Evolutionary conservation across 352 stramenopile genomes (phyloP), one percentile per base, ranked within the genome.

Genomic region (Pythium folliculosum): DNA sequence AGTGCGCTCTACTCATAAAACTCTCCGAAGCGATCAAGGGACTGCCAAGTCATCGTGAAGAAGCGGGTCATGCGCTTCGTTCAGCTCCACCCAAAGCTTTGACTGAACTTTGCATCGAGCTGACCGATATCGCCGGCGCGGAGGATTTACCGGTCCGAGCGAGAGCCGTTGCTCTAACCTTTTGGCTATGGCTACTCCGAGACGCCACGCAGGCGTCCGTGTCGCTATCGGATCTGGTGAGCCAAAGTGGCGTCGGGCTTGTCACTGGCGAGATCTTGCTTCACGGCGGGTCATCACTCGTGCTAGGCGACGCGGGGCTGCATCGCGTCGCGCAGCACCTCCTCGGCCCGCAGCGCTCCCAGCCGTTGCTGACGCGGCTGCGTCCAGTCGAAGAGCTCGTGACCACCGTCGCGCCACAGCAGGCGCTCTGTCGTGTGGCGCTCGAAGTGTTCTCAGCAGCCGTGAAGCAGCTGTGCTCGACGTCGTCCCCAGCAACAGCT

Each of bases 161-260:
- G 6, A 48, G 35, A 49, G 13, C 23, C 13, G 40, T 49, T 3
- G 61, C 61, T 14, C 27, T 67, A 1, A 8, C 23, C 37, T 23
- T 50, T 23, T 67, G 61, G 61, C 40, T 67, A 5, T 67, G 61
- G 61, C 23, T 67, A 5, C 25, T 67, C 14, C 17, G 40, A 0
- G 17, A n/a, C 38, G 5, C 17, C 10, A 16, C 37, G 0, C 1
- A 60, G 0, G 1, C 0, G 4, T 16, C 3, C 0, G 30, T 19
- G 19, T 19, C 16, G 14, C n/a, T 66, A 10, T 22, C 12, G 9
- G 30, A 54, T 14, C 10, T 66, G 5, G 45, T 66, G 12, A 35
- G 27, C 5, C 14, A 57, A 4, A 54, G 30, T 16, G 50, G 60
- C 5, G 9, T 66, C 38, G 35, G 52, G 3, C 1, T 21, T 7